Evolutionary conservation across 805 yeast species (phyloP).

Genomic region (Ogataea ramenticola): DNA sequence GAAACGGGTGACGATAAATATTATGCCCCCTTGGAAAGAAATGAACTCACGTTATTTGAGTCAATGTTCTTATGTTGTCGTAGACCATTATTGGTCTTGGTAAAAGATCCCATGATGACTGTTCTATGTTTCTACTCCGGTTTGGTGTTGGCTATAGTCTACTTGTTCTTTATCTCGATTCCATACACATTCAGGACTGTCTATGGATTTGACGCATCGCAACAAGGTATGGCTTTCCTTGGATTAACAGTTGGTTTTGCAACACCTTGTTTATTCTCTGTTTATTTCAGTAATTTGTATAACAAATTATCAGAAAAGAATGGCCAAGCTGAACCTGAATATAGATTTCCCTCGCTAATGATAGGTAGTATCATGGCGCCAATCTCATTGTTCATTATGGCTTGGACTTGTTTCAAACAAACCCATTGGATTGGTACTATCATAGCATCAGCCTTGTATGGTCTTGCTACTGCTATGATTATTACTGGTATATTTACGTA

Average conservation of each 20-base stretch:
- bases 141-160: conserved; percentile 49
- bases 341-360: conserved; percentile 54
- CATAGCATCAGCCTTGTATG: conserved; percentile 34
- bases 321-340: conserved; percentile 48
- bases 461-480: conserved; percentile 36
- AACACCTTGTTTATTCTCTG: conserved; percentile 32
- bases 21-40: conserved; percentile 35
- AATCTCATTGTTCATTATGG: conserved; percentile 49
- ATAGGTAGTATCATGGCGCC: conserved; percentile 43
- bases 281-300: conserved; percentile 27
- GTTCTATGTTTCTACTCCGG: conserved; percentile 51
- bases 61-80: conserved; percentile 39
- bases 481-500: conserved; percentile 33
- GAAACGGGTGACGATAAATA: conserved; percentile 29
- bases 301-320: conserved; percentile 23
- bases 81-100: conserved; percentile 43
- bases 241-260: conserved; percentile 48
- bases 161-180: conserved; percentile 58
- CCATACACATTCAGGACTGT: conserved; percentile 52
- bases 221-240: conserved; percentile 58
- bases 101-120: conserved; percentile 48
- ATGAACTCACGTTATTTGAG: conserved; percentile 27
- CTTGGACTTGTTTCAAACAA: conserved; percentile 48
- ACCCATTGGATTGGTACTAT: conserved; percentile 49
- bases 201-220: conserved; percentile 43